Percentiles rank a stretch among this genome's conserved stretches.
These are phyloP conservation scores for Lachancea lanzarotensis DNA, from an alignment of 805 yeast species.

Conservation along the genomic window DNA sequence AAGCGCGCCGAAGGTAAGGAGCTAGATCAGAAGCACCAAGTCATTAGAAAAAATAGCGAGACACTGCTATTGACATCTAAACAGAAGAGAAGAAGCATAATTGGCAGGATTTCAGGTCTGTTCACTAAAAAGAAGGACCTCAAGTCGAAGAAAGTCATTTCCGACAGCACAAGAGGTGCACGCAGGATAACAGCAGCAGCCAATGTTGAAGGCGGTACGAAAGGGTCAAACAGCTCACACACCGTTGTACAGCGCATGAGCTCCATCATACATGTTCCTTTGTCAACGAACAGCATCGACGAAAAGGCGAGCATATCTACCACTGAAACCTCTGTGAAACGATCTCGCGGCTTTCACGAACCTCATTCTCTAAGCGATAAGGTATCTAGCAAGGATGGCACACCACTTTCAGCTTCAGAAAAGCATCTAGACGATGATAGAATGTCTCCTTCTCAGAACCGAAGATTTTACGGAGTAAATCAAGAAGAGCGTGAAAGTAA, in stretches of 20 bases:
- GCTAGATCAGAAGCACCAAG: neutral
- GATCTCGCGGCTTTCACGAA: no score
- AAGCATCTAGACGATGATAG: neutral
- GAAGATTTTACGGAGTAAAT: neutral
- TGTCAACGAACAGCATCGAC: constrained; percentile 4
- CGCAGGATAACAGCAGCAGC: neutral
- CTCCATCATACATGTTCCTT: neutral
- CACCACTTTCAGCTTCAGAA: neutral
- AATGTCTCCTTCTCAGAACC: neutral
- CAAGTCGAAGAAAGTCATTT: neutral
- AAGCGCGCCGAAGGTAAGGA: neutral
- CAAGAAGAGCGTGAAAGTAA: constrained; percentile 15
- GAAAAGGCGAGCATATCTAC: constrained; percentile 4
- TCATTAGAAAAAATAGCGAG: neutral
- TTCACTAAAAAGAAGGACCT: constrained; percentile 1
- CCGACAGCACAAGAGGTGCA: neutral
- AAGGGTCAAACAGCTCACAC: neutral
- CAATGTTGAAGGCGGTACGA: neutral
- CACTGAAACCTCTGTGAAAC: no score
- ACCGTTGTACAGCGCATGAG: neutral
- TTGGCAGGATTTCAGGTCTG: neutral
- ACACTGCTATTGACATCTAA: neutral
- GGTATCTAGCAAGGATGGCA: no score
- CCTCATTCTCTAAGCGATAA: no score
- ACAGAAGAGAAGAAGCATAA: neutral